Evolutionary conservation across 164 flowering plant genomes (phyloP).

Genomic region (Houttuynia cordata): DNA sequence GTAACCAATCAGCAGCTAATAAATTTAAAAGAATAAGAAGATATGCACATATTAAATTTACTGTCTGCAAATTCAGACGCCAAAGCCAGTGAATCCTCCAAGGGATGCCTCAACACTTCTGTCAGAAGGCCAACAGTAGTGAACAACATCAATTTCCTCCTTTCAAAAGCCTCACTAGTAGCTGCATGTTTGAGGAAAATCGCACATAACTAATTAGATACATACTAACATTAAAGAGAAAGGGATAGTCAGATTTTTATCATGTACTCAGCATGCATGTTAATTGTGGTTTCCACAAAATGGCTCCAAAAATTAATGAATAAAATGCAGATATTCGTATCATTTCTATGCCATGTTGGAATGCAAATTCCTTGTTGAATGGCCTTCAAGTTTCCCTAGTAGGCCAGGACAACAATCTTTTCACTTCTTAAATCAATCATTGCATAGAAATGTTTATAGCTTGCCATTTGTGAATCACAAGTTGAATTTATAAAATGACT

Average conservation of each 20-base stretch:
- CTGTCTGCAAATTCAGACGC: conserved; percentile 80
- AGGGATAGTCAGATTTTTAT: not conserved
- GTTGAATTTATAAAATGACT: too few species aligned
- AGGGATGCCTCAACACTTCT: conserved; percentile 13
- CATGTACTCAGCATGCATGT: not conserved
- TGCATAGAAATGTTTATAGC: too few species aligned
- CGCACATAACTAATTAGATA: too few species aligned
- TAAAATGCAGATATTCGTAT: not conserved
- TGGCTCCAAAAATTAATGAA: too few species aligned
- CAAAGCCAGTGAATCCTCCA: conserved; percentile 19
- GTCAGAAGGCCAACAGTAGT: conserved; percentile 34
- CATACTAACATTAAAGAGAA: not conserved
- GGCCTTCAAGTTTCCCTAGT: too few species aligned
- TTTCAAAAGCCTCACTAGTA: conserved; percentile 8
- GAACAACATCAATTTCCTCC: conserved; percentile 33
- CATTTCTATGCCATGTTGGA: not conserved
- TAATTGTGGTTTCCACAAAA: not conserved
- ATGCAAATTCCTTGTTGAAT: too few species aligned
- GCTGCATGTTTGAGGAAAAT: not conserved
- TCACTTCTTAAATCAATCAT: too few species aligned
- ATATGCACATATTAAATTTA: conserved; percentile 14
- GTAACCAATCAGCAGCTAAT: not conserved
- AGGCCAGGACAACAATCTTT: too few species aligned
- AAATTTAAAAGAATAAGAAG: not conserved
- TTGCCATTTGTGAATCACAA: too few species aligned